A percentile compares a stretch with the other conserved stretches of the same genome.
Conservation (phyloP, 2,329 filamentous ascomycete genomes). For the Pseudogymnoascus sp. region DNA sequence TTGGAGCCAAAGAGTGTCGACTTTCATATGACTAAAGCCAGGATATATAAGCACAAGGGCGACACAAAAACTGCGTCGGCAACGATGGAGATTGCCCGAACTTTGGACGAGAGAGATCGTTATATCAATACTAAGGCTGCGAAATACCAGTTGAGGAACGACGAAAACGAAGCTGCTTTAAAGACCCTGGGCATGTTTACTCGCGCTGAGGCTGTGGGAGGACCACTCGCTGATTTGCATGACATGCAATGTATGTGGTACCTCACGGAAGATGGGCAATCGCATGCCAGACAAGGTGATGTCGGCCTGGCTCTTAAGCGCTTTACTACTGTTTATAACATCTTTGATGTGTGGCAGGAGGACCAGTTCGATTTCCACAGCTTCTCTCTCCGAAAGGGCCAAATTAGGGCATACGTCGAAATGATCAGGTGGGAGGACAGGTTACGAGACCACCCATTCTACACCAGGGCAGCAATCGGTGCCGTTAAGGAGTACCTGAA, state of each 20-base stretch:
- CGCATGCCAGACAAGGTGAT: constrained; percentile 75
- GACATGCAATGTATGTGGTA: constrained; percentile 99
- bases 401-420: constrained; percentile 88
- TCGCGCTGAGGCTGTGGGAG: constrained; percentile 77
- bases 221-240: constrained; percentile 79
- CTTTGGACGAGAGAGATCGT: constrained; percentile 79
- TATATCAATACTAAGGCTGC: constrained; percentile 98
- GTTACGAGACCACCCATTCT: constrained; percentile 88
- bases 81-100: constrained; percentile 79
- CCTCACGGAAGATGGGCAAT: constrained; percentile 87
- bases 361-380: constrained; percentile 99
- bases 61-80: constrained; percentile 72
- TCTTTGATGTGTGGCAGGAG: constrained; percentile 96
- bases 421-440: constrained; percentile 96
- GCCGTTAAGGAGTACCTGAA: constrained; percentile 74
- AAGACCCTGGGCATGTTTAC: constrained; percentile 93
- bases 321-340: constrained; percentile 78
- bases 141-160: constrained; percentile 91
- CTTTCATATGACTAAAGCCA: constrained; percentile 89
- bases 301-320: constrained; percentile 83
- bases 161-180: constrained; percentile 78
- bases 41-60: constrained; percentile 87
- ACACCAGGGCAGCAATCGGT: constrained; percentile 70
- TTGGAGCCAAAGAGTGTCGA: constrained; percentile 76
- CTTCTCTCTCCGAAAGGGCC: constrained; percentile 93